phyloP scores from a whole-genome alignment of 306 rosid genomes.

The Trifolium repens region DNA sequence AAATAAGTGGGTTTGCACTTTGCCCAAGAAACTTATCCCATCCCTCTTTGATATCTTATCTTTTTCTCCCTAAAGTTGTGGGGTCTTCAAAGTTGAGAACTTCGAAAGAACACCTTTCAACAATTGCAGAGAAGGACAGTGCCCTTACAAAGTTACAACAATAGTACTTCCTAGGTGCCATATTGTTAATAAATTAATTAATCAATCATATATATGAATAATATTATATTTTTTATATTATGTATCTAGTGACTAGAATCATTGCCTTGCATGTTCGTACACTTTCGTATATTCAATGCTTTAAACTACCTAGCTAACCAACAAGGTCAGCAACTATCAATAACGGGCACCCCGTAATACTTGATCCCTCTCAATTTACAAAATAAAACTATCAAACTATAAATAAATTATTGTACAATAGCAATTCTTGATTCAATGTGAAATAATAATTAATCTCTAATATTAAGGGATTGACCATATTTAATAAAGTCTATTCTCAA shows the following conservation, averaged over 20 bases:
- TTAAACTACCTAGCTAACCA: constrained; percentile 28
- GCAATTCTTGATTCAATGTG: too few relatives aligned
- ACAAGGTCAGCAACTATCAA: constrained; percentile 47
- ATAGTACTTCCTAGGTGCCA: constrained; percentile 30
- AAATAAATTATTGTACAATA: too few relatives aligned
- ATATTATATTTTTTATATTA: background rate
- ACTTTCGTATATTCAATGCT: constrained; percentile 56
- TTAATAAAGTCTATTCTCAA: background rate
- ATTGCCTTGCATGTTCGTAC: constrained; percentile 71
- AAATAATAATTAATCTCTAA: background rate
- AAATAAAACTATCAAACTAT: too few relatives aligned
- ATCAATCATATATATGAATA: background rate
- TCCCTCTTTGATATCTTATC: constrained; percentile 71
- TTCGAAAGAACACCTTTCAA: constrained; percentile 49
- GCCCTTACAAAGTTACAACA: constrained; percentile 19
- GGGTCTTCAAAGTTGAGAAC: constrained; percentile 62
- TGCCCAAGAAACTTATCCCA: constrained; percentile 77
- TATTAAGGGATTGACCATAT: background rate
- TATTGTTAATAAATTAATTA: background rate
- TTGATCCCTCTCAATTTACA: too few relatives aligned
- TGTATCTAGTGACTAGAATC: constrained; percentile 16
- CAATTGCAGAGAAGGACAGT: constrained; percentile 33
- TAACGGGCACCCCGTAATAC: constrained; percentile 7
- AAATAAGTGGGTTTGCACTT: constrained; percentile 66
- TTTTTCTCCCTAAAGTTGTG: constrained; percentile 56